Base-by-base conservation (phyloP, 441 rosid species). In the Oxalis stricta region DNA sequence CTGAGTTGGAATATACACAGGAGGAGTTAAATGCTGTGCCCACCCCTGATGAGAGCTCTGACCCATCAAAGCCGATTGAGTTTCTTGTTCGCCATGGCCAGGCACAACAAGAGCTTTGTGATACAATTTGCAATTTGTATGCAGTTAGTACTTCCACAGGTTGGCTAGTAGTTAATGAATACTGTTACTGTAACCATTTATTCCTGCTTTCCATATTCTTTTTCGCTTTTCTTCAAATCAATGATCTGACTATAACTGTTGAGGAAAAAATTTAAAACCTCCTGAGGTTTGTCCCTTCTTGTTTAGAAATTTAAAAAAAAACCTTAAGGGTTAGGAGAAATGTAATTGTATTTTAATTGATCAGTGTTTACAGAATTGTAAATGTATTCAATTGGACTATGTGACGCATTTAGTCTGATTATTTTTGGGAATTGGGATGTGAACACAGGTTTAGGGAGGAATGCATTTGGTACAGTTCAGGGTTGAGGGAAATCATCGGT, bases 91-190 rank as follows among this genome's bases (percentile, higher is more conserved):
- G 84, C 66, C 97, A 84, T 38, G 91, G 92, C 49, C 86, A 71
- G 65, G 84, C 82, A 38, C 94, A 80, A 21, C 95, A 89, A 65
- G 97, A 89, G 69, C 79, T 84, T 50, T 89, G 97, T 33, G 97
- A 84, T 68, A 89, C 95, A 21, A 82, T 89, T 50, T 89, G 97
- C 79, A 89, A 89, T 57, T 61, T 89, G 70, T 64, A 59, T 53
- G 95, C 86, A 46, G 84, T 73, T 58, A 84, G 81, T 69, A 77
- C 92, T 29, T 84, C 79, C 37, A 79, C 77, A 73, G 97, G 95
- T 89, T 55, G 45, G 49, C 28, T 19, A 18, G 19, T 28, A 41
- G 39, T 34, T 59, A 53, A 26, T 44, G 46, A 53, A 28, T 30
- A 21, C 30, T 42, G 53, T 33, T 30, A 21, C 30, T 42, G 32